phyloP scores from a whole-genome alignment of 169 alveolate genomes.

The Amoebophrya sp. region DNA sequence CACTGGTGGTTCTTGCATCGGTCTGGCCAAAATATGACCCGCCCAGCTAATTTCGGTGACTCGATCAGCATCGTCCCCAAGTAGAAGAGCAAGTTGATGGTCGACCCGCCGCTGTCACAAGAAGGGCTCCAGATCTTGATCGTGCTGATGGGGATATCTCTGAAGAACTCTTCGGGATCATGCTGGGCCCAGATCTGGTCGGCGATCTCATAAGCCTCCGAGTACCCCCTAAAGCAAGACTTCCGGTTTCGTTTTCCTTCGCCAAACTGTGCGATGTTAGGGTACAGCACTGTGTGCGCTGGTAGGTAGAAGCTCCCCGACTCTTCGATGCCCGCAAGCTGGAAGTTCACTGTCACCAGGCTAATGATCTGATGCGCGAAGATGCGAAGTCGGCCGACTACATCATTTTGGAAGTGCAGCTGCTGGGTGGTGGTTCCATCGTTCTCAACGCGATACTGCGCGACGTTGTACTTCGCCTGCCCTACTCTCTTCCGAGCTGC shows the following conservation, averaged over 20 bases:
- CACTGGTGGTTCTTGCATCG: not conserved
- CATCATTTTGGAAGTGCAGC: not conserved
- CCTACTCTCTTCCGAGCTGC: not conserved
- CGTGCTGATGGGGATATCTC: not conserved
- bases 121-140: not conserved
- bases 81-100: not conserved
- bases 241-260: not conserved
- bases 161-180: not conserved
- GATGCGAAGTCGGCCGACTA: not conserved
- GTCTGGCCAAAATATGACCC: not conserved
- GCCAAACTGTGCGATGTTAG: not conserved
- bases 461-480: not conserved
- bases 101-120: not conserved
- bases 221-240: not conserved
- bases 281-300: not conserved
- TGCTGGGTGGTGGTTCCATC: not conserved
- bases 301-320: not conserved
- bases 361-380: not conserved
- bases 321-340: not conserved
- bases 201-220: not conserved
- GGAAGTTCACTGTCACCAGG: not conserved
- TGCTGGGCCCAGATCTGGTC: not conserved
- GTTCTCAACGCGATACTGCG: not conserved
- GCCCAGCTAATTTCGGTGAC: not conserved
- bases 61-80: not conserved